These are phyloP conservation scores for Suillus weaverae DNA, from an alignment of 768 basidiomycete species.

Conservation along the genomic window DNA sequence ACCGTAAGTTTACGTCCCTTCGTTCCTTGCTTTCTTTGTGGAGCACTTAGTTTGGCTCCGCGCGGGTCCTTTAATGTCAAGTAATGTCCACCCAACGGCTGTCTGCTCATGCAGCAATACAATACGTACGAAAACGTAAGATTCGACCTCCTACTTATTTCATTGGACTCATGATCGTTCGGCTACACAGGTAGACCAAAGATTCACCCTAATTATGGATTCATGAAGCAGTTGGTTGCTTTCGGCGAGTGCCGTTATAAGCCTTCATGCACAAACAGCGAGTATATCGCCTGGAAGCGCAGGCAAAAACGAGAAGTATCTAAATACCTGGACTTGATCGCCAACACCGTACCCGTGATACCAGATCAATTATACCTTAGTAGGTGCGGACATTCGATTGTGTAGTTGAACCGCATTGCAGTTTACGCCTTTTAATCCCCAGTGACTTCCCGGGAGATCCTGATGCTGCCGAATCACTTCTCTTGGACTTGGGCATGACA, in stretches of 20 bases:
- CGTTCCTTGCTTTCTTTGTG: background rate
- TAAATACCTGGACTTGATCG: conserved; percentile 49
- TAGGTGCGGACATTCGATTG: conserved; percentile 36
- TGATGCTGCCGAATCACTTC: conserved; percentile 48
- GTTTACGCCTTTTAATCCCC: conserved; percentile 6
- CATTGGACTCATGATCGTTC: conserved; percentile 13
- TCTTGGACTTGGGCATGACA: conserved; percentile 51
- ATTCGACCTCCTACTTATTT: conserved; percentile 3
- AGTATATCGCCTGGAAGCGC: conserved; percentile 61
- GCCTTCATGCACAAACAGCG: conserved; percentile 40
- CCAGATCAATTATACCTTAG: conserved; percentile 50
- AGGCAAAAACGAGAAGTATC: conserved; percentile 53
- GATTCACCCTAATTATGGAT: conserved; percentile 46
- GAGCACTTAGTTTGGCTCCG: conserved; percentile 3
- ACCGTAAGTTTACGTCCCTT: conserved; percentile 40
- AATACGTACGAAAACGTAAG: conserved; percentile 51
- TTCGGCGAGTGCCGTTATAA: conserved; percentile 53
- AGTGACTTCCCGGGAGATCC: conserved; percentile 60
- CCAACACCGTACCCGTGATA: conserved; percentile 53
- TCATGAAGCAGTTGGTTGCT: conserved; percentile 57
- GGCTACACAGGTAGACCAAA: conserved; percentile 35
- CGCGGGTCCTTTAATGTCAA: conserved; percentile 20
- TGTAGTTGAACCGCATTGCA: background rate
- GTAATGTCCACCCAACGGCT: conserved; percentile 52
- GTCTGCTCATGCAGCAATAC: conserved; percentile 44